A percentile compares a stretch with the other conserved stretches of the same genome.
phyloP scores from a whole-genome alignment of 176 grass and related monocot species.

The Hordeum marinum region DNA sequence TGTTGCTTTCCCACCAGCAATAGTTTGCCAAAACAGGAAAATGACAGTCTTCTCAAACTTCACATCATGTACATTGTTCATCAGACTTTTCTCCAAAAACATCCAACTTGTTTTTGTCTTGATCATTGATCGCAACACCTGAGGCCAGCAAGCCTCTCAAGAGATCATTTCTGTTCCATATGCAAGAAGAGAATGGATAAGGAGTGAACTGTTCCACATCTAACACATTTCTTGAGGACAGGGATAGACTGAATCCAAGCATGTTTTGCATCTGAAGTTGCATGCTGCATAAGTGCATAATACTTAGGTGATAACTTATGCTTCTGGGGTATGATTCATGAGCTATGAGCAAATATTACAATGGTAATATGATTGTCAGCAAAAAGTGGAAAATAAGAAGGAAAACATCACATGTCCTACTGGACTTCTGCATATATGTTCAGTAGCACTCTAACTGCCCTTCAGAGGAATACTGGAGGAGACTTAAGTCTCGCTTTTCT shows the following conservation, averaged over 20 bases:
- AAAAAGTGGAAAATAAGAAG: not conserved
- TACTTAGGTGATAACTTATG: not conserved
- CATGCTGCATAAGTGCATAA: not conserved
- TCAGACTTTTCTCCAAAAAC: not conserved
- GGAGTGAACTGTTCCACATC: slow-evolving; percentile 7
- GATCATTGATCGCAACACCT: not conserved
- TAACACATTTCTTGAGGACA: not conserved
- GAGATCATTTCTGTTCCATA: not conserved
- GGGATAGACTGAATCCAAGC: not conserved
- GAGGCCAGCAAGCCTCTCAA: not conserved
- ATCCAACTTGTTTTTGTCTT: not conserved
- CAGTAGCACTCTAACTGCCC: not conserved
- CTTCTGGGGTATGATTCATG: not conserved
- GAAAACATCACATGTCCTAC: not conserved
- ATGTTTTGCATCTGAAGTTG: not conserved
- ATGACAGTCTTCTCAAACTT: not conserved
- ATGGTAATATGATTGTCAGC: not conserved
- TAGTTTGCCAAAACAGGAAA: not conserved
- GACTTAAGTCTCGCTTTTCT: not conserved
- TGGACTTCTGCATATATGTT: slow-evolving; percentile 3
- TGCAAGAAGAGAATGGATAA: slow-evolving; percentile 7
- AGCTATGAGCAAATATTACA: not conserved
- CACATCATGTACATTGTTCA: not conserved
- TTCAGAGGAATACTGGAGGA: not conserved
- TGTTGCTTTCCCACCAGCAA: not conserved